A percentile compares a stretch with the other conserved stretches of the same genome.
phyloP scores from a whole-genome alignment of 2,329 filamentous ascomycete species.

The Pyrenophora teres region DNA sequence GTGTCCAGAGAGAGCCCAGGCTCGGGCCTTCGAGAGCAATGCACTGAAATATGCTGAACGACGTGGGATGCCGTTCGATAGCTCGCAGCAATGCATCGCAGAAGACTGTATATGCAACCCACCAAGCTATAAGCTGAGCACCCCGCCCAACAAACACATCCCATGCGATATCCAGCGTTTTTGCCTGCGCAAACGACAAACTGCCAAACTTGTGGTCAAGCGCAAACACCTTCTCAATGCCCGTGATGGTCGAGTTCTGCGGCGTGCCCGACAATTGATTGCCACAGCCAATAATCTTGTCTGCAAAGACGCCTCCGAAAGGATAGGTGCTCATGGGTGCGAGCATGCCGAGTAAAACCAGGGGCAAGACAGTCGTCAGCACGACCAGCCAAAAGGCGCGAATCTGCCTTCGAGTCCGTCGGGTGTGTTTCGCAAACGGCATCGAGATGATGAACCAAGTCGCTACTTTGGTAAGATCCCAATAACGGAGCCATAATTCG shows the following conservation, averaged over 20 bases:
- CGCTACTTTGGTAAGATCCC: neutral
- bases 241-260: conserved; percentile 22
- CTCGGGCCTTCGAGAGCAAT: conserved; percentile 37
- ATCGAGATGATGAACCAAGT: neutral
- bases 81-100: conserved; percentile 39
- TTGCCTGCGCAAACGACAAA: conserved; percentile 39
- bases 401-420: conserved; percentile 16
- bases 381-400: conserved; percentile 16
- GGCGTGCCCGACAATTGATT: conserved; percentile 5
- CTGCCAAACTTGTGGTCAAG: conserved; percentile 32
- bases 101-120: conserved; percentile 40
- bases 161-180: conserved; percentile 45
- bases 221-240: conserved; percentile 36
- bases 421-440: conserved; percentile 3
- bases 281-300: conserved; percentile 22
- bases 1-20: conserved; percentile 27
- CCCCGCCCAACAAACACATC: conserved; percentile 43
- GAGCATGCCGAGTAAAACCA: conserved; percentile 13
- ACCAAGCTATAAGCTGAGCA: conserved; percentile 38
- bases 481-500: neutral
- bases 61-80: conserved; percentile 43
- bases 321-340: conserved; percentile 4
- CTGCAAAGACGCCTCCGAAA: conserved; percentile 17
- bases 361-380: conserved; percentile 11
- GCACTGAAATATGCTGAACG: conserved; percentile 42